Conservation (phyloP, 371 early-diverging fungal species). For the Apophysomyces trapeziformis region DNA sequence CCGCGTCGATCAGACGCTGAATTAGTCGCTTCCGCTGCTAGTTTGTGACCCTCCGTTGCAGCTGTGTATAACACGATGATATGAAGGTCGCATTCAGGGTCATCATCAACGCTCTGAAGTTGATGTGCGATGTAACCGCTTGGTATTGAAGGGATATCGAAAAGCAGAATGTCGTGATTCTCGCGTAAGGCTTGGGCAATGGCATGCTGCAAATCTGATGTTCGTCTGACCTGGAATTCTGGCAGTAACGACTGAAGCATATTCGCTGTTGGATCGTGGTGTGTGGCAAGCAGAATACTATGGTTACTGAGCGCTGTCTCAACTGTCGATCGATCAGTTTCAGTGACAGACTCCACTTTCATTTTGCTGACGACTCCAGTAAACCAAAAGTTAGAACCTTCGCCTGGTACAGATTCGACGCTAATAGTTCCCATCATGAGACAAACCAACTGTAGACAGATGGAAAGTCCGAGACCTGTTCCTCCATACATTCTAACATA, state of each 20-base stretch:
- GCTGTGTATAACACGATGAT: constrained; percentile 50
- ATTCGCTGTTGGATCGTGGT: constrained; percentile 38
- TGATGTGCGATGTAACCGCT: constrained; percentile 43
- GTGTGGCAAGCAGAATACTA: constrained; percentile 42
- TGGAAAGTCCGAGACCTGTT: constrained; percentile 67
- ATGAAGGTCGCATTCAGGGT: constrained; percentile 49
- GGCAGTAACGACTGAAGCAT: constrained; percentile 43
- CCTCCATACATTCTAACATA: constrained; percentile 58
- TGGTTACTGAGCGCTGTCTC: constrained; percentile 23
- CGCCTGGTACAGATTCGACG: constrained; percentile 53
- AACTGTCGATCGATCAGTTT: constrained; percentile 19
- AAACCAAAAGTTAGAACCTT: constrained; percentile 68
- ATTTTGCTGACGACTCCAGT: constrained; percentile 38
- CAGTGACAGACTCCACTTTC: constrained; percentile 24
- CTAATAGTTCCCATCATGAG: constrained; percentile 63
- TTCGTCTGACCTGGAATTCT: constrained; percentile 35
- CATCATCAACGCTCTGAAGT: constrained; percentile 48
- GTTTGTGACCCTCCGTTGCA: constrained; percentile 49
- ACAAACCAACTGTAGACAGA: constrained; percentile 58
- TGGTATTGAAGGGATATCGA: constrained; percentile 52
- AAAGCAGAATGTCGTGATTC: constrained; percentile 39
- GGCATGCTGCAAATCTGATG: constrained; percentile 42
- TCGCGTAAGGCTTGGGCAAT: constrained; percentile 46
- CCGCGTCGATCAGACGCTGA: constrained; percentile 48
- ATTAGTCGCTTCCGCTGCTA: constrained; percentile 47